Evolutionary conservation across 2,329 filamentous ascomycete genomes (phyloP).

Genomic region (Fusarium sp.): DNA sequence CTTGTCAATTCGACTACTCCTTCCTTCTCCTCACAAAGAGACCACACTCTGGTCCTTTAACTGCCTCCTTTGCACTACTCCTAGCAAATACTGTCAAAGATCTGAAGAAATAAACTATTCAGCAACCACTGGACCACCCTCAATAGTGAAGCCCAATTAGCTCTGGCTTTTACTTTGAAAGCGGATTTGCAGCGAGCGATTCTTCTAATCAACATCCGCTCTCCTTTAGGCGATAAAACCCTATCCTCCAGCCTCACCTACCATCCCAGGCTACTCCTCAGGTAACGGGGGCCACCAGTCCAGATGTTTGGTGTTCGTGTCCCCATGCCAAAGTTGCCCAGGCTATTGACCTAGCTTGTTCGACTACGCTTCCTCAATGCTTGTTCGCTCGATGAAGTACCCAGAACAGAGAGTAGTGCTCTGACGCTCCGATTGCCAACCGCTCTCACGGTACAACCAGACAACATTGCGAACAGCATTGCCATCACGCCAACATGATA

Average conservation of each 20-base stretch:
- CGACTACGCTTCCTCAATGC: constrained; percentile 12
- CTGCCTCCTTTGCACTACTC: constrained; percentile 4
- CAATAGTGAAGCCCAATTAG: constrained; percentile 9
- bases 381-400: constrained; percentile 12
- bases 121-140: not conserved
- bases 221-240: constrained; percentile 1
- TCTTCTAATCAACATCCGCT: not conserved
- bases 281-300: not conserved
- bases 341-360: constrained; percentile 11
- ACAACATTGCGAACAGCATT: constrained; percentile 5
- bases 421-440: not conserved
- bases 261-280: not conserved
- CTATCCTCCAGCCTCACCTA: not conserved
- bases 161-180: not conserved
- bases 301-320: constrained; percentile 16
- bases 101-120: constrained; percentile 10
- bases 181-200: not conserved
- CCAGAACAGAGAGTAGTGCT: constrained; percentile 2
- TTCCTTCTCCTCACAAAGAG: constrained; percentile 1
- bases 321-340: not conserved
- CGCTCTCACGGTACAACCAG: constrained; percentile 14
- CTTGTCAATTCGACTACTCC: constrained; percentile 8
- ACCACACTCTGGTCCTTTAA: not conserved
- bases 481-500: constrained; percentile 21
- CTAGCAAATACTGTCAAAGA: constrained; percentile 30